Evolutionary conservation across 352 stramenopile genomes (phyloP), one percentile per base, ranked within the genome.

Genomic region (Lagenidium giganteum): DNA sequence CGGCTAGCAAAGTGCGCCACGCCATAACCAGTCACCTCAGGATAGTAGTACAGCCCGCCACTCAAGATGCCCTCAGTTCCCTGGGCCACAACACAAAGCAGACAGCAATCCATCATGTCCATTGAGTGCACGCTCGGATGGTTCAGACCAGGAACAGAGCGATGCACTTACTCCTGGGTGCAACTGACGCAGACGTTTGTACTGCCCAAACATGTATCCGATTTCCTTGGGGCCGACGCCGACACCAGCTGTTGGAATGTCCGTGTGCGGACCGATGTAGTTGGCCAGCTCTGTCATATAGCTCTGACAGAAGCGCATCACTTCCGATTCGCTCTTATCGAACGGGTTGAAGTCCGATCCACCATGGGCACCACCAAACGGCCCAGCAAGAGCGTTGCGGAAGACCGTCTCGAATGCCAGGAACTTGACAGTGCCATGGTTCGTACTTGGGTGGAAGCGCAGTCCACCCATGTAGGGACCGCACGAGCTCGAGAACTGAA

Each of bases 221-320:
- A 98, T 96, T 71, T 98, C 96, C 47, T 95, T 83, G 8, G 84
- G 59, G 11, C 90, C 93, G 16, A 98, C 92, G 34, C 93, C 95
- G 32, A 97, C 94, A 18, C 95, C 96, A 52, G 96, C 96, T 9
- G 84, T 97, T 12, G 96, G 96, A 48, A 96, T 83, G 63, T 99
- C 95, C 45, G 94, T 80, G 67, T 97, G 89, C 9, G 94, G 93
- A 7, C 95, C 96, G 59, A 99, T 97, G 76, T 99, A 99, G 61
- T 98, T 98, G 50, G 87, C 82, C 38, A 99, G 67, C 61, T 99
- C 96, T 2, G 93, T 98, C 93, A 98, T 98, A 70, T 97, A 99
- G 31, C 75, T 95, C 71, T 99, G 95, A 57, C 95, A 98, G 65
- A 99, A 99, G 36, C 95, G 81, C 76, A 98, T 96, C 53, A 98